Percentiles rank a stretch among this genome's conserved stretches.
These are phyloP conservation scores for Monascus purpureus DNA, from an alignment of 495 filamentous ascomycete genomes.

Conservation along the genomic window DNA sequence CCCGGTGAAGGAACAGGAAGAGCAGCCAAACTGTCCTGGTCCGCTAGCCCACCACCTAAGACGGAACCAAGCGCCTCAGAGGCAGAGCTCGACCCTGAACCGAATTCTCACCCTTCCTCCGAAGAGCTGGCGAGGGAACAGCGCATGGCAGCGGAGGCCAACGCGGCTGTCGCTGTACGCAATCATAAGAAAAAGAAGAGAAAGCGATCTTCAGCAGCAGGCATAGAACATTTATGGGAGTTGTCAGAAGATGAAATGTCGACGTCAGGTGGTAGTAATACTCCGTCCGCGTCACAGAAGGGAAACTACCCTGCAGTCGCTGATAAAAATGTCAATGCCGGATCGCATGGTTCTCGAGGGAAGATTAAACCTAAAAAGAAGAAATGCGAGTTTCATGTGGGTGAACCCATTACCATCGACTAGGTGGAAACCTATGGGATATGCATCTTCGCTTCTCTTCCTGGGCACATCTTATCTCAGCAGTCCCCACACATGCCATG, in stretches of 20 bases:
- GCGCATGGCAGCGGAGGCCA: slow-evolving; percentile 1
- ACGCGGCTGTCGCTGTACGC: slow-evolving; percentile 1
- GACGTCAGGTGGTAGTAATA: background rate
- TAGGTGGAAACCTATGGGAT: too few species aligned
- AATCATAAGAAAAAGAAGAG: slow-evolving; percentile 3
- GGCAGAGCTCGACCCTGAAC: background rate
- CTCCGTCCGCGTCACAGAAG: too few species aligned
- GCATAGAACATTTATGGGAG: too few species aligned
- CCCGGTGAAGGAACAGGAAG: background rate
- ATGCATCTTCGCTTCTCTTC: too few species aligned
- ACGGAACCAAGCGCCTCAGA: background rate
- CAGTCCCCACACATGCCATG: too few species aligned
- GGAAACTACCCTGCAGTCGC: background rate
- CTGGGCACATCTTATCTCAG: too few species aligned
- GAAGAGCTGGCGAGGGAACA: background rate
- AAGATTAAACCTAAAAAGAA: background rate
- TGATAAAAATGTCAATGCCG: background rate
- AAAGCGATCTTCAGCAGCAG: slow-evolving; percentile 3
- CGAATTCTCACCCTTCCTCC: too few species aligned
- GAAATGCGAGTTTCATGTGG: background rate
- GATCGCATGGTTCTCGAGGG: background rate
- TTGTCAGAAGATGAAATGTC: slow-evolving; percentile 6
- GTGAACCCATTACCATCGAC: background rate
- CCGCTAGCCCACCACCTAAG: too few species aligned
- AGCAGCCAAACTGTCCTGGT: too few species aligned